Conservation (phyloP, 2,329 filamentous ascomycete species). For the Colletotrichum noveboracense region DNA sequence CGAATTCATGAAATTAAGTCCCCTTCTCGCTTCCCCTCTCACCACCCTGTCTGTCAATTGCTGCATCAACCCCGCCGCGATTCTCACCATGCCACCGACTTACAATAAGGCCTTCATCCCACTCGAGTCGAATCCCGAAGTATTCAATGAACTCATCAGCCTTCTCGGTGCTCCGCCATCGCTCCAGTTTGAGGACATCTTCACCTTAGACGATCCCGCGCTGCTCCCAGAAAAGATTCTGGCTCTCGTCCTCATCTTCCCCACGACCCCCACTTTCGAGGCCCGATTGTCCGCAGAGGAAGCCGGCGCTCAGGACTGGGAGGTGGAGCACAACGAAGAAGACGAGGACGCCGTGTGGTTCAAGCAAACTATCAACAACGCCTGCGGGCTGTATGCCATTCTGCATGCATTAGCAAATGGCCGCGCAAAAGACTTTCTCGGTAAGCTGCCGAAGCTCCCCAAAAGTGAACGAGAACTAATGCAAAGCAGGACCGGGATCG, state of each 20-base stretch:
- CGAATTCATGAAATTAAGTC: neutral
- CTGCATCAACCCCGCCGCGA: neutral
- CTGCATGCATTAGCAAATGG: conserved; percentile 71
- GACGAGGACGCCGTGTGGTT: conserved; percentile 73
- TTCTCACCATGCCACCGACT: conserved; percentile 1
- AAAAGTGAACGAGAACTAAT: too few relatives aligned
- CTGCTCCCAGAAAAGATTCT: conserved; percentile 62
- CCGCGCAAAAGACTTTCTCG: conserved; percentile 25
- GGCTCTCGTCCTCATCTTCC: conserved; percentile 73
- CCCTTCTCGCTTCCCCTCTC: neutral
- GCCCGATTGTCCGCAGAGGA: conserved; percentile 45
- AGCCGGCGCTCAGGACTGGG: conserved; percentile 14
- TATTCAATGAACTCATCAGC: conserved; percentile 69
- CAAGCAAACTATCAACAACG: conserved; percentile 75
- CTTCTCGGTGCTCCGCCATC: conserved; percentile 63
- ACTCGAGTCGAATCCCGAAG: conserved; percentile 61
- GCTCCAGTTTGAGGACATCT: conserved; percentile 72
- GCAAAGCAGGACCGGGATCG: conserved; percentile 18
- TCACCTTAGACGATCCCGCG: conserved; percentile 71
- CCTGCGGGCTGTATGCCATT: conserved; percentile 72
- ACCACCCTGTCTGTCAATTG: neutral
- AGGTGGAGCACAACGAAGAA: conserved; percentile 39
- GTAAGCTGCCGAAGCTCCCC: too few relatives aligned
- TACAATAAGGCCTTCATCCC: conserved; percentile 33
- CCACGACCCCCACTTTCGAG: conserved; percentile 66